phyloP scores from a whole-genome alignment of 257 asterid genomes.

The Petunia secreta region DNA sequence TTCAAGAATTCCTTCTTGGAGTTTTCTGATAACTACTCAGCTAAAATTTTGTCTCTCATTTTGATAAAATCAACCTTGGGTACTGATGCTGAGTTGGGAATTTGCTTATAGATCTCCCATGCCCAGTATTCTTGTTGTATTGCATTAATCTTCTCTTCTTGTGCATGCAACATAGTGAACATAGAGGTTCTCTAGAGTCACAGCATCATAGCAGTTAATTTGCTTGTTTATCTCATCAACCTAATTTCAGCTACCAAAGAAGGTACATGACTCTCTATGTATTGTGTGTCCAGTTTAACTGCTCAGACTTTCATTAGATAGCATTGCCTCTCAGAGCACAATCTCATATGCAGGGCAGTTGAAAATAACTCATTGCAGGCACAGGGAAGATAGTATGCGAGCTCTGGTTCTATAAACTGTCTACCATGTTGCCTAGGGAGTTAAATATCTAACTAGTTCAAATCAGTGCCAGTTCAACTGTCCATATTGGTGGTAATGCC shows the following conservation, averaged over 20 bases:
- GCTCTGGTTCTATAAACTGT: background rate
- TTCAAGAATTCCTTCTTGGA: slow-evolving; percentile 17
- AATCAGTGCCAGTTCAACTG: background rate
- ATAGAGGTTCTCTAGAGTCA: background rate
- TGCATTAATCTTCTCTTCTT: background rate
- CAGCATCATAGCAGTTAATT: background rate
- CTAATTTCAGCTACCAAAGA: background rate
- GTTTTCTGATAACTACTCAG: slow-evolving; percentile 4
- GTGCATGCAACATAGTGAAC: background rate
- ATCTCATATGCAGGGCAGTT: background rate
- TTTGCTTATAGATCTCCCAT: background rate
- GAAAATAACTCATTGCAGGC: background rate
- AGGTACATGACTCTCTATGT: background rate
- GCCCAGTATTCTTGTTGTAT: background rate
- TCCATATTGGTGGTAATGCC: too few relatives aligned
- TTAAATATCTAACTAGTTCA: background rate
- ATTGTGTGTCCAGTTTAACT: background rate
- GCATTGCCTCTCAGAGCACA: background rate
- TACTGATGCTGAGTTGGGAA: background rate
- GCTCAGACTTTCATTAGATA: background rate
- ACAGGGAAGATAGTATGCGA: background rate
- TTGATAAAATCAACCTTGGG: background rate
- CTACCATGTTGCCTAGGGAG: background rate
- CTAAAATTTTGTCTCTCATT: slow-evolving; percentile 14
- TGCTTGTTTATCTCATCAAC: background rate